Conservation (phyloP, 108 stramenopile species). For the Cyclotella choctawhatcheeana region DNA sequence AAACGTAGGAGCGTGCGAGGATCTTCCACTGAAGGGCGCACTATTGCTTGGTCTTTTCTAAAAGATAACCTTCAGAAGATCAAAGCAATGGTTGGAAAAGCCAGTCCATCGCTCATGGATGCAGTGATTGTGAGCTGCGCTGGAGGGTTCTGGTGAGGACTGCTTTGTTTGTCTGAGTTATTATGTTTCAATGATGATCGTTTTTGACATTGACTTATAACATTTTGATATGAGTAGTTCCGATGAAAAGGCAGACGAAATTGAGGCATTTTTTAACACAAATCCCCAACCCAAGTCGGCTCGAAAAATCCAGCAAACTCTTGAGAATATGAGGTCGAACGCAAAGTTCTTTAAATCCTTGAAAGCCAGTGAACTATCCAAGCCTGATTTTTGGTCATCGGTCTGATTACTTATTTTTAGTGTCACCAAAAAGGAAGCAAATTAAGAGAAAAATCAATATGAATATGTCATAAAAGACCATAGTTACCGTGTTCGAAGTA, state of each 20-base stretch:
- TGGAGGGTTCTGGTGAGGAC: conserved; percentile 88
- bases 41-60: conserved; percentile 91
- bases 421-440: too few relatives aligned
- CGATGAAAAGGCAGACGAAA: conserved; percentile 88
- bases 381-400: conserved; percentile 22
- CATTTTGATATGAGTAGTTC: too few relatives aligned
- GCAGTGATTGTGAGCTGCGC: conserved; percentile 87
- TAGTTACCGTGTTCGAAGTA: too few relatives aligned
- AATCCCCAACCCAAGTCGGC: conserved; percentile 78
- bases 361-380: conserved; percentile 65
- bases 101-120: conserved; percentile 89
- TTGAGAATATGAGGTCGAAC: conserved; percentile 83
- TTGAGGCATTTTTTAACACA: conserved; percentile 86
- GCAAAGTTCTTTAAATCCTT: conserved; percentile 72
- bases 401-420: too few relatives aligned
- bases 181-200: too few relatives aligned
- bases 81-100: conserved; percentile 86
- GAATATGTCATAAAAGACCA: too few relatives aligned
- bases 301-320: conserved; percentile 88
- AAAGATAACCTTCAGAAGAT: conserved; percentile 83
- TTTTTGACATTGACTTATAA: too few relatives aligned
- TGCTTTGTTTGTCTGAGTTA: too few relatives aligned
- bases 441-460: too few relatives aligned
- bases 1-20: conserved; percentile 57
- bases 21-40: conserved; percentile 77